Evolutionary conservation across 805 yeast species (phyloP), one percentile per base, ranked within the genome.

Genomic region (Pichia eremophila): DNA sequence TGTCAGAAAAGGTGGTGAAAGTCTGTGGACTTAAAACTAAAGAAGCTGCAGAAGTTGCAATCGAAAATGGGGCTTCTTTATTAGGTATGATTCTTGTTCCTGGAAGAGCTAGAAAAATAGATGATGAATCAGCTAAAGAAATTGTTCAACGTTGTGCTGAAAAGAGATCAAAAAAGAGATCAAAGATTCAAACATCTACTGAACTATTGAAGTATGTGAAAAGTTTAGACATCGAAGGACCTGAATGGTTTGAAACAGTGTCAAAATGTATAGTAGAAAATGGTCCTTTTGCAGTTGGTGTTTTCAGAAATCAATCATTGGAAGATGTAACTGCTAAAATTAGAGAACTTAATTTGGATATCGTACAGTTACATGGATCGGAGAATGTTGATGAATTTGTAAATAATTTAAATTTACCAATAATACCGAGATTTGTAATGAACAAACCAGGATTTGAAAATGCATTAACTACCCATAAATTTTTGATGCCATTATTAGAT

Each of bases 31-130:
- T 91, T 22, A 76, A 77, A 54, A 71, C 83, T 3, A 60, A 65
- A 0, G 83, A 80, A 41, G 86, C 86, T 0, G 97, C 96, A 0
- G 51, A 64, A n/a, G 58, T 57, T 6, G 96, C 96, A 0, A 65
- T 89, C 0, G 77, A 74, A 0, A 52, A 70, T 8, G 95, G 95
- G 0, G 90, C 97, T 0, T 77, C 84, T 53, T 62, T 87, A 39
- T 57, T 91, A 2, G 99, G 99, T 1, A 78, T 86, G 54, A 93
- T 93, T 29, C 63, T 93, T 60, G 98, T 89, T 2, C 98, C 97
- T 0, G 75, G 75, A 22, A 69, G 95, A 48, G 74, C 76, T 37
- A 74, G 99, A 46, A 86, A 96, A 0, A 75, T 88, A 2, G 69
- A 70, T 28, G 57, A 60, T 1, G 66, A 54, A 0, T 62, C 61